These are phyloP conservation scores for Linderina pennispora DNA, from an alignment of 192 early-diverging fungal genomes.

Conservation along the genomic window DNA sequence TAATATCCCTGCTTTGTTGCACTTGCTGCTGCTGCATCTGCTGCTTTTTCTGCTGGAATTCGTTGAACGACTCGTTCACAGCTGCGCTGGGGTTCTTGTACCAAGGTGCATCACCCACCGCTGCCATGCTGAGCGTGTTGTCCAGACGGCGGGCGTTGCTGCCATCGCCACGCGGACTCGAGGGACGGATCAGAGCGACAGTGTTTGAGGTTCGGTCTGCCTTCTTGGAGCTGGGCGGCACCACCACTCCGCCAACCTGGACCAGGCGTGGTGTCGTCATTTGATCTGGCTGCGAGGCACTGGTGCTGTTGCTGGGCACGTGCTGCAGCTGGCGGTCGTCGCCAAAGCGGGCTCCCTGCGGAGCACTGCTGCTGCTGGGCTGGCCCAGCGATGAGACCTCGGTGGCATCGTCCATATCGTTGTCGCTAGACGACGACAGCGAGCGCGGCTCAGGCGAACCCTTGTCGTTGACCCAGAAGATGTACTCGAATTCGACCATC, in stretches of 20 bases:
- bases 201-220: too few relatives aligned
- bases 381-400: slow-evolving; percentile 8
- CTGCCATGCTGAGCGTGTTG: slow-evolving; percentile 4
- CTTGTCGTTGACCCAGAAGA: slow-evolving; percentile 69
- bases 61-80: slow-evolving; percentile 10
- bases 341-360: slow-evolving; percentile 1
- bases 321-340: too few relatives aligned
- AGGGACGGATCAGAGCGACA: background rate
- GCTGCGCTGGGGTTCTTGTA: too few relatives aligned
- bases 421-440: slow-evolving; percentile 9
- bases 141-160: background rate
- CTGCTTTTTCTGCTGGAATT: slow-evolving; percentile 8
- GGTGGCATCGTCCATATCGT: slow-evolving; percentile 8
- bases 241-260: background rate
- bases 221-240: background rate
- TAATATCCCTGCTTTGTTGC: too few relatives aligned
- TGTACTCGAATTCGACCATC: slow-evolving; percentile 83
- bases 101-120: slow-evolving; percentile 12
- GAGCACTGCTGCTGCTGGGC: background rate
- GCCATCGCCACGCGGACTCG: too few relatives aligned
- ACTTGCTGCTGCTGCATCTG: slow-evolving; percentile 9
- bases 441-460: slow-evolving; percentile 49
- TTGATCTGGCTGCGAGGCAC: too few relatives aligned
- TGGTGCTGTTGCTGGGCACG: too few relatives aligned
- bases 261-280: too few relatives aligned